phyloP scores from a whole-genome alignment of 305 asterid genomes.

The Solanum hybrid region DNA sequence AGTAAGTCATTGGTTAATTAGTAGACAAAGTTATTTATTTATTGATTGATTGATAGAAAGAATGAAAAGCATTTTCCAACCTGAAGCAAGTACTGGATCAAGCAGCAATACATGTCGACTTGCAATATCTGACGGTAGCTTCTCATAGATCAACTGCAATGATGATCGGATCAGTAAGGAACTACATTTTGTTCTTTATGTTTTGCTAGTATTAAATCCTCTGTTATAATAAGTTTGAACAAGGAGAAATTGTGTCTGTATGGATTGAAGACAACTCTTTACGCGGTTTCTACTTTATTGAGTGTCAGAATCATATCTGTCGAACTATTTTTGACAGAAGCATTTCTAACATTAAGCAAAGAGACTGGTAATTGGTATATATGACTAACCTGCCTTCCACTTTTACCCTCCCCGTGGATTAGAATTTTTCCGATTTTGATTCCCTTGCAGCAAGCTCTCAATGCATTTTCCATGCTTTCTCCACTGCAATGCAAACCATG shows the following conservation, averaged over 20 bases:
- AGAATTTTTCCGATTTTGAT: slow-evolving; percentile 89
- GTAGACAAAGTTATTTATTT: not conserved
- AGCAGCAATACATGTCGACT: slow-evolving; percentile 84
- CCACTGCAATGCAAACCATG: slow-evolving; percentile 45
- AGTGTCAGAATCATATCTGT: not conserved
- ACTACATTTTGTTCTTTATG: not conserved
- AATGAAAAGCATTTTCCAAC: slow-evolving; percentile 14
- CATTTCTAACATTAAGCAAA: not conserved
- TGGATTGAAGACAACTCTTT: not conserved
- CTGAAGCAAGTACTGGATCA: slow-evolving; percentile 95
- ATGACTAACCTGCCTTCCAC: slow-evolving; percentile 55
- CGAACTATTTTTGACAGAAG: not conserved
- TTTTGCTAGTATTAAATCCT: not conserved
- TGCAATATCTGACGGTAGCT: slow-evolving; percentile 78
- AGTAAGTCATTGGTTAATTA: not conserved
- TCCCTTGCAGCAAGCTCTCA: slow-evolving; percentile 91
- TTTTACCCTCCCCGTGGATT: slow-evolving; percentile 54
- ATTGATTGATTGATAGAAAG: not conserved
- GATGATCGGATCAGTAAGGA: not conserved
- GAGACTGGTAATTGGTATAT: not conserved
- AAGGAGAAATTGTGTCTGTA: not conserved
- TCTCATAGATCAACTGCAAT: slow-evolving; percentile 80
- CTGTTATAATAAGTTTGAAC: not conserved
- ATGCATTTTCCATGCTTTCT: slow-evolving; percentile 96
- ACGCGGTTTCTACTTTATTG: not conserved